phyloP scores from a whole-genome alignment of 2,329 filamentous ascomycete genomes.

The Colletotrichum shisoi region DNA sequence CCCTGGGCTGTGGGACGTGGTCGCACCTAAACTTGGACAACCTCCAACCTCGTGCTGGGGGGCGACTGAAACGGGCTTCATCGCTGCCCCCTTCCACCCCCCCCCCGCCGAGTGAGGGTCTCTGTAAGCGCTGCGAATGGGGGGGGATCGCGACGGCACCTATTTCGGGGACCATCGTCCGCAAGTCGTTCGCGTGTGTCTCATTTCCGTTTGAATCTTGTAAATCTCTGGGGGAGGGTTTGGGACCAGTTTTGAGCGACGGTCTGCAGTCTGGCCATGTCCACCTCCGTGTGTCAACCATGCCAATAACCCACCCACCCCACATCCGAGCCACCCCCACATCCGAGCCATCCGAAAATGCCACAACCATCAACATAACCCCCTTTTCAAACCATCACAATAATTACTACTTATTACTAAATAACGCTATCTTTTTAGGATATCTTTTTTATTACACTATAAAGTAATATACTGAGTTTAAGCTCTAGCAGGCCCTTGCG shows the following conservation, averaged over 20 bases:
- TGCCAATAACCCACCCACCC: too few species aligned
- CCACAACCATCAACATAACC: too few species aligned
- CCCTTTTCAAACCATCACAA: too few species aligned
- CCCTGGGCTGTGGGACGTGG: neutral
- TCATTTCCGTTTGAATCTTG: conserved; percentile 34
- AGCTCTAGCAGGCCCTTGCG: too few species aligned
- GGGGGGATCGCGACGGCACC: neutral
- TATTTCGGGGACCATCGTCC: conserved; percentile 19
- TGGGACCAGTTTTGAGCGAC: neutral
- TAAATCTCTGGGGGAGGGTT: conserved; percentile 5
- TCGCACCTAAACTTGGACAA: neutral
- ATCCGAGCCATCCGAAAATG: too few species aligned
- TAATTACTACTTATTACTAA: too few species aligned
- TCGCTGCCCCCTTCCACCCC: neutral
- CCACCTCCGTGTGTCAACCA: neutral
- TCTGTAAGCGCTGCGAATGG: conserved; percentile 16
- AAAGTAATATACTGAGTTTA: too few species aligned
- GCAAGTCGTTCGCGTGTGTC: conserved; percentile 33
- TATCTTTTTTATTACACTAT: too few species aligned
- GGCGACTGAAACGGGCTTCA: conserved; percentile 23
- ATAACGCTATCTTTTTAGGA: too few species aligned
- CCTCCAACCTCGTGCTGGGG: neutral
- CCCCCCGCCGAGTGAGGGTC: neutral
- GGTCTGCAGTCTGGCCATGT: neutral
- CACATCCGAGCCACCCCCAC: too few species aligned